Percentiles rank a stretch among this genome's conserved stretches.
These are phyloP conservation scores for Amanita molliuscula DNA, from an alignment of 768 basidiomycete genomes.

Conservation along the genomic window DNA sequence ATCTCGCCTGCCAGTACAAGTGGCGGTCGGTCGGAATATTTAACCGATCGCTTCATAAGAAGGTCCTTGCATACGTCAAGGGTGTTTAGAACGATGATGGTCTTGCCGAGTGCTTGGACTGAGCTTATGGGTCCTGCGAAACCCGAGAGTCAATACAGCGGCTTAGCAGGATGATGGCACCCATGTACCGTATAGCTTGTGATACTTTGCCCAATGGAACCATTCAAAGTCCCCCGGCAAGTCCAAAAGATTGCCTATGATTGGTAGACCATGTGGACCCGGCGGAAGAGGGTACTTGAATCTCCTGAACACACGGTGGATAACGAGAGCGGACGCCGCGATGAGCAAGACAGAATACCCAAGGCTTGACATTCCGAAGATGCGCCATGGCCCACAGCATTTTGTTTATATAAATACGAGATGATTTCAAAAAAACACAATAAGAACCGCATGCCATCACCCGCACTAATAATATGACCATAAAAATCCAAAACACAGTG, in stretches of 20 bases:
- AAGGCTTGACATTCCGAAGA: neutral
- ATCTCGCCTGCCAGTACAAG: slow-evolving; percentile 22
- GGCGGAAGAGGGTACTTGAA: neutral
- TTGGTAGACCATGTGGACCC: neutral
- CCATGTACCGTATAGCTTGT: neutral
- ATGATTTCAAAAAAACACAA: too few relatives aligned
- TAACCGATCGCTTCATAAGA: slow-evolving; percentile 32
- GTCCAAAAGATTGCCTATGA: slow-evolving; percentile 1
- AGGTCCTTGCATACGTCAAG: slow-evolving; percentile 30
- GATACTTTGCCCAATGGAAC: neutral
- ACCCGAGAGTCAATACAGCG: neutral
- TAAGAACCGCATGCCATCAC: too few relatives aligned
- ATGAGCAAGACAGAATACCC: neutral
- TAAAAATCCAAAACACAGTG: too few relatives aligned
- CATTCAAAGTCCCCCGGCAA: neutral
- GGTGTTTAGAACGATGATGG: slow-evolving; percentile 37
- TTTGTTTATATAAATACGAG: too few relatives aligned
- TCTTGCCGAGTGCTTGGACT: slow-evolving; percentile 23
- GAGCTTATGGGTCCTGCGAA: slow-evolving; percentile 29
- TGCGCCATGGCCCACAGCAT: too few relatives aligned
- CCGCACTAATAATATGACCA: too few relatives aligned
- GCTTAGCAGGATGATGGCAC: neutral
- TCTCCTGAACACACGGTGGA: neutral
- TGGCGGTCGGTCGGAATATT: slow-evolving; percentile 38
- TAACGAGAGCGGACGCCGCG: neutral